Percentiles rank a stretch among this genome's conserved stretches.
These are phyloP conservation scores for Penicillium palitans DNA, from an alignment of 2,329 filamentous ascomycete species.

Conservation along the genomic window DNA sequence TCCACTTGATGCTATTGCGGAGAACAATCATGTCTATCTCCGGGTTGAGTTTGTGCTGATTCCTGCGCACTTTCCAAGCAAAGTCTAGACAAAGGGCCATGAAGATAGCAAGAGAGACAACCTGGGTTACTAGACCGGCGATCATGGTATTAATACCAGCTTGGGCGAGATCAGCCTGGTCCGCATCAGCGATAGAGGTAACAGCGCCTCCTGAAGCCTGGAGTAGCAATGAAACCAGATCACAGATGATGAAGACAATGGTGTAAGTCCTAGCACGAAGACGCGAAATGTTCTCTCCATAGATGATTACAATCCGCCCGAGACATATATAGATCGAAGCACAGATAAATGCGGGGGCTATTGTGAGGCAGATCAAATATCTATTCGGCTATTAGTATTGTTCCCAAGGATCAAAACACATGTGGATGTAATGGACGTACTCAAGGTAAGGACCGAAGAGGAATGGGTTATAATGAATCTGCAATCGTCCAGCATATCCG, in stretches of 20 bases:
- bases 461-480: conserved; percentile 7
- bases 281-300: conserved; percentile 25
- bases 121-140: conserved; percentile 63
- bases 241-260: conserved; percentile 61
- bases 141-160: conserved; percentile 64
- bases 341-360: not conserved
- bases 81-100: conserved; percentile 17
- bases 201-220: conserved; percentile 63
- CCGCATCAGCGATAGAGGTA: conserved; percentile 44
- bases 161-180: conserved; percentile 30
- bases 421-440: not conserved
- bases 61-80: not conserved
- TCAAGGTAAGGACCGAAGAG: conserved; percentile 1
- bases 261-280: conserved; percentile 37
- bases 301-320: not conserved
- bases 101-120: conserved; percentile 59
- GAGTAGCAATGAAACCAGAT: conserved; percentile 60
- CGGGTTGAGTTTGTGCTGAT: not conserved
- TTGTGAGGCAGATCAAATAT: not conserved
- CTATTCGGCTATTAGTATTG: not conserved
- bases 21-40: not conserved
- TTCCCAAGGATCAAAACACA: not conserved
- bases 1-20: not conserved
- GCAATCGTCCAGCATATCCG: conserved; percentile 4
- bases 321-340: conserved; percentile 1